These are phyloP conservation scores for Capsella bursapastoris DNA, from an alignment of 345 rosid species.

Conservation along the genomic window DNA sequence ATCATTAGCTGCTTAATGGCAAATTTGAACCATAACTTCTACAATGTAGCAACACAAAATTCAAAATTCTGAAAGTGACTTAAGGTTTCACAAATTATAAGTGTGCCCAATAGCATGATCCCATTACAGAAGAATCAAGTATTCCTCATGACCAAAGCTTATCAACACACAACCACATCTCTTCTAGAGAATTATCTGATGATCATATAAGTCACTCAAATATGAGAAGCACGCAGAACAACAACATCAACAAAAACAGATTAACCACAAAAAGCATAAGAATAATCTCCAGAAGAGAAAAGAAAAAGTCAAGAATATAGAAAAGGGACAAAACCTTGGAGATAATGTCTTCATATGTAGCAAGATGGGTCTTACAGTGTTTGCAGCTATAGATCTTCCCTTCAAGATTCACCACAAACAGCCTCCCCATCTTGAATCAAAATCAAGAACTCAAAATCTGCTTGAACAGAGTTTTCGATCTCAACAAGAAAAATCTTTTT, in stretches of 20 bases:
- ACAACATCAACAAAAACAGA: neutral
- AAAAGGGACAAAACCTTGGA: constrained; percentile 62
- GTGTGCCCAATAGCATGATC: neutral
- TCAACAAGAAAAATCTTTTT: neutral
- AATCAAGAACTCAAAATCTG: constrained; percentile 4
- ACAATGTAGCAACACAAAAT: constrained; percentile 18
- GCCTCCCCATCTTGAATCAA: constrained; percentile 72
- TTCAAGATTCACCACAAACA: constrained; percentile 84
- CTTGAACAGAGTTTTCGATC: constrained; percentile 30
- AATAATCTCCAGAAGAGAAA: neutral
- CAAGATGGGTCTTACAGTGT: constrained; percentile 94
- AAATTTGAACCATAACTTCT: neutral
- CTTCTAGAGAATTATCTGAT: neutral
- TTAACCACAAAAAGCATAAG: constrained; percentile 15
- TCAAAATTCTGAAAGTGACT: neutral
- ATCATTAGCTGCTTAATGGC: neutral
- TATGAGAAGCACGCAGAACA: constrained; percentile 16
- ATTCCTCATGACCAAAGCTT: neutral
- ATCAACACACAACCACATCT: constrained; percentile 26
- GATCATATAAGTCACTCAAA: neutral
- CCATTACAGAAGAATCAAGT: constrained; percentile 1
- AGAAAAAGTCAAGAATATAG: constrained; percentile 12
- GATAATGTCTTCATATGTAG: constrained; percentile 70
- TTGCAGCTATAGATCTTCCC: constrained; percentile 93
- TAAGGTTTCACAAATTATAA: neutral